A percentile compares a stretch with the other conserved stretches of the same genome.
phyloP scores from a whole-genome alignment of 768 basidiomycete species.

The Amanita inopinata region DNA sequence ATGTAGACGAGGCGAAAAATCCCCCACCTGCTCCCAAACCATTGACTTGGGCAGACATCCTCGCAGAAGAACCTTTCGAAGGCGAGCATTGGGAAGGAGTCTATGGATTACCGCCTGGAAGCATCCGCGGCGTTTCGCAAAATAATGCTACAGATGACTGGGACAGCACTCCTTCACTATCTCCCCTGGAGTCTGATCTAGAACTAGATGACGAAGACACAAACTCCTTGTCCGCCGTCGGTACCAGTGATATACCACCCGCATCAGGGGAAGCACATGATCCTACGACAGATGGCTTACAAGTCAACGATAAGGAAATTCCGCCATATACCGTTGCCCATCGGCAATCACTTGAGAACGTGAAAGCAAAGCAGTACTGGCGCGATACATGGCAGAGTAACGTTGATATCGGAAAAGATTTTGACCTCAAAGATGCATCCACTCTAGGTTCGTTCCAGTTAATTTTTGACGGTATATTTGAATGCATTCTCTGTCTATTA shows the following conservation, averaged over 20 bases:
- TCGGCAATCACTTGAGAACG: constrained; percentile 48
- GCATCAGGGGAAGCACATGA: not conserved
- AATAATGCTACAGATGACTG: constrained; percentile 36
- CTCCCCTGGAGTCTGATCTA: constrained; percentile 49
- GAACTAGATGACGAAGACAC: constrained; percentile 32
- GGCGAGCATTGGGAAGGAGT: constrained; percentile 80
- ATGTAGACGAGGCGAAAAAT: constrained; percentile 37
- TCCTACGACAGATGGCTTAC: not conserved
- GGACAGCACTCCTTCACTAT: constrained; percentile 60
- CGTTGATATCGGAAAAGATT: constrained; percentile 29
- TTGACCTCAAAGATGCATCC: constrained; percentile 63
- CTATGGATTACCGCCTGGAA: constrained; percentile 43
- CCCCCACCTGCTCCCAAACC: constrained; percentile 30
- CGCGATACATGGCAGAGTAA: constrained; percentile 51
- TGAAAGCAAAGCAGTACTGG: constrained; percentile 69
- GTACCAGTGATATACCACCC: not conserved
- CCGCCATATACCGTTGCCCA: constrained; percentile 32
- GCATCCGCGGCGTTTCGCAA: constrained; percentile 13
- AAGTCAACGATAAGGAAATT: not conserved
- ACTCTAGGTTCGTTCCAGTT: constrained; percentile 44
- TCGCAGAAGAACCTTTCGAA: constrained; percentile 76
- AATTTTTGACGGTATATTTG: not conserved
- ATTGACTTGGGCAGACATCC: constrained; percentile 71
- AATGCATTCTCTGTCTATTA: constrained; percentile 15
- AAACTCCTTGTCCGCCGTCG: constrained; percentile 16